phyloP scores from a whole-genome alignment of 2,329 filamentous ascomycete species.

The Sporothrix dimorphospora region DNA sequence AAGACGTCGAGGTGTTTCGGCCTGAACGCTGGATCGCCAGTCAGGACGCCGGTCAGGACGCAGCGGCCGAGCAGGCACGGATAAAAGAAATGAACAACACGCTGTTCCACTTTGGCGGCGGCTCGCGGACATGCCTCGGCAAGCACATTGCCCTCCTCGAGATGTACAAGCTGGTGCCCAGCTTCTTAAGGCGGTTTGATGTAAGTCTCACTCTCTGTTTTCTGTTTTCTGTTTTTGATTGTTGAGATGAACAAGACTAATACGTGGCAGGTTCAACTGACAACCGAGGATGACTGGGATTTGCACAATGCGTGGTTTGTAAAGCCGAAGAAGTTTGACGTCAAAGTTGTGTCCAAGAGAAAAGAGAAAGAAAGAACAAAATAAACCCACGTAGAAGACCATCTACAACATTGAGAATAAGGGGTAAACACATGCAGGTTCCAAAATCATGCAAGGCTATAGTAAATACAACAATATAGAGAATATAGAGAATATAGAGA shows the following conservation, averaged over 20 bases:
- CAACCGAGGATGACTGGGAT: constrained; percentile 37
- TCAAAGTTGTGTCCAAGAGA: constrained; percentile 31
- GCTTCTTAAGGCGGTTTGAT: constrained; percentile 43
- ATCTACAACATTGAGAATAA: too few relatives aligned
- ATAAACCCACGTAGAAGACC: not conserved
- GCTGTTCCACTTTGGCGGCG: constrained; percentile 31
- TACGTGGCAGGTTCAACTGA: constrained; percentile 31
- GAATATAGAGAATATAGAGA: too few relatives aligned
- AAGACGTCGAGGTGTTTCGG: constrained; percentile 44
- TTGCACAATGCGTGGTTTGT: constrained; percentile 49
- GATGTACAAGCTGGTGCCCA: constrained; percentile 48
- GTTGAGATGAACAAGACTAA: too few relatives aligned
- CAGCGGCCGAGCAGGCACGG: constrained; percentile 37
- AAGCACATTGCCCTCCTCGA: constrained; percentile 50
- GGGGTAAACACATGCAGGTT: too few relatives aligned
- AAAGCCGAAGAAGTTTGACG: constrained; percentile 47
- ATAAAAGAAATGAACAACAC: not conserved
- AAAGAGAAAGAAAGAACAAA: not conserved
- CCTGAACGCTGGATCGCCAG: constrained; percentile 49
- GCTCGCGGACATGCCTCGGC: constrained; percentile 48
- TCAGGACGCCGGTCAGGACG: constrained; percentile 32
- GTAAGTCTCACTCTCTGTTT: constrained; percentile 31
- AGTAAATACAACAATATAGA: too few relatives aligned
- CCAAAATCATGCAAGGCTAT: too few relatives aligned
- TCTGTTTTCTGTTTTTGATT: too few relatives aligned